Evolutionary conservation across 306 rosid species (phyloP).

Genomic region (Acacia acuminata): DNA sequence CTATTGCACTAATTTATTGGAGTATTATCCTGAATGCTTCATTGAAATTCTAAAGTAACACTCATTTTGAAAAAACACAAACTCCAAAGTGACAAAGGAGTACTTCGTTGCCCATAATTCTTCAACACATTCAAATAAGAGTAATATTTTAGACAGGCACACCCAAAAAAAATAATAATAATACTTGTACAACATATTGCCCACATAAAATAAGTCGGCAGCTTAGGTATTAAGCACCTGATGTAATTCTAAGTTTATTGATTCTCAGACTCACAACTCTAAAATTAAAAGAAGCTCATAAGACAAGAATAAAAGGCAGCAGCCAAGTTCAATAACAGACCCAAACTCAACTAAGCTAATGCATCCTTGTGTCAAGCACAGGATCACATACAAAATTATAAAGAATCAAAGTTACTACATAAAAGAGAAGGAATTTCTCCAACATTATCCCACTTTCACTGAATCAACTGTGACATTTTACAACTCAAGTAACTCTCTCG

Average conservation of each 20-base stretch:
- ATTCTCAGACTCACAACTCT: not conserved
- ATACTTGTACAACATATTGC: not conserved
- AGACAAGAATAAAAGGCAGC: not conserved
- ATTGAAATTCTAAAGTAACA: not conserved
- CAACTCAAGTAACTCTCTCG: not conserved
- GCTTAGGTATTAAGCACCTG: not conserved
- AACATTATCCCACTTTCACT: not conserved
- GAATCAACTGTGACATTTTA: not conserved
- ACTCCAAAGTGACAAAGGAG: not conserved
- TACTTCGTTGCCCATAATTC: not conserved
- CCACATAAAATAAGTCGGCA: not conserved
- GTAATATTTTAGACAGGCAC: not conserved
- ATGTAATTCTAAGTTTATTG: not conserved
- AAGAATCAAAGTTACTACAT: not conserved
- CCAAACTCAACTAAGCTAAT: slow-evolving; percentile 1
- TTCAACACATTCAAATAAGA: not conserved
- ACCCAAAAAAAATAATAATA: not conserved
- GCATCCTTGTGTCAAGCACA: slow-evolving; percentile 4
- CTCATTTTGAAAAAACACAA: not conserved
- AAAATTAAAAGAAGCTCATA: not conserved
- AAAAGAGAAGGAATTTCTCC: not conserved
- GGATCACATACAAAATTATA: not conserved
- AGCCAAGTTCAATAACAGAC: slow-evolving; percentile 17
- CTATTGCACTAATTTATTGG: not conserved
- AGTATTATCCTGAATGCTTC: not conserved